A percentile compares a stretch with the other conserved stretches of the same genome.
Evolutionary conservation across 192 early-diverging fungal genomes (phyloP).

Genomic region (Ambispora gerdemannii): DNA sequence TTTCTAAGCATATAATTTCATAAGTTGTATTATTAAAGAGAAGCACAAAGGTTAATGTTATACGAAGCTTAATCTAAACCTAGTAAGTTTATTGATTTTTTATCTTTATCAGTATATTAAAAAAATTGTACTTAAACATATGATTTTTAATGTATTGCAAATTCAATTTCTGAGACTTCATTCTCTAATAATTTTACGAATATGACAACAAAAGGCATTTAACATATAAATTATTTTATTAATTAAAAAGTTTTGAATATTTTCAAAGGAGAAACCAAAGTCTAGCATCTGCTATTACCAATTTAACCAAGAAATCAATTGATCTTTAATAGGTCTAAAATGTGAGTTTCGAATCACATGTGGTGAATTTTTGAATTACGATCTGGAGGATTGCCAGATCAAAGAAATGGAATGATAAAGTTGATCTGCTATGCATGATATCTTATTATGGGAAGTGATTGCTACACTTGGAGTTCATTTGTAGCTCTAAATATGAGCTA

Average conservation of each 20-base stretch:
- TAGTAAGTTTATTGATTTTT: constrained; percentile 25
- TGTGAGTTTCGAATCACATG: constrained; percentile 22
- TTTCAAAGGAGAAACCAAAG: constrained; percentile 25
- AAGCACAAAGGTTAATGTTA: constrained; percentile 4
- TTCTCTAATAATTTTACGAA: constrained; percentile 24
- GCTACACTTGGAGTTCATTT: constrained; percentile 16
- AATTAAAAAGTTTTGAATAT: constrained; percentile 18
- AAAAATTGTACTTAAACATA: no score
- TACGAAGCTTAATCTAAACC: constrained; percentile 18
- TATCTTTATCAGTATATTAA: no score
- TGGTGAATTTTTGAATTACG: constrained; percentile 23
- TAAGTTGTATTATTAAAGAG: constrained; percentile 4
- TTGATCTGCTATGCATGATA: constrained; percentile 24
- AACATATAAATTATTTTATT: constrained; percentile 8
- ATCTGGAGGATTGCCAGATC: constrained; percentile 25
- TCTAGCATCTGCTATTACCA: constrained; percentile 17
- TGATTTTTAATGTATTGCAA: no score
- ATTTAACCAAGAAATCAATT: constrained; percentile 15
- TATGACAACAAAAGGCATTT: constrained; percentile 19
- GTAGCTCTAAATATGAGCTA: no score
- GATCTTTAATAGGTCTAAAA: constrained; percentile 23
- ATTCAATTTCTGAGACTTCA: constrained; percentile 1
- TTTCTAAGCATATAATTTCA: neutral
- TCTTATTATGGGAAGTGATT: constrained; percentile 18
- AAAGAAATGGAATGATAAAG: constrained; percentile 25